Conservation (phyloP, 352 stramenopile species). For the Globisporangium cystogenes region DNA sequence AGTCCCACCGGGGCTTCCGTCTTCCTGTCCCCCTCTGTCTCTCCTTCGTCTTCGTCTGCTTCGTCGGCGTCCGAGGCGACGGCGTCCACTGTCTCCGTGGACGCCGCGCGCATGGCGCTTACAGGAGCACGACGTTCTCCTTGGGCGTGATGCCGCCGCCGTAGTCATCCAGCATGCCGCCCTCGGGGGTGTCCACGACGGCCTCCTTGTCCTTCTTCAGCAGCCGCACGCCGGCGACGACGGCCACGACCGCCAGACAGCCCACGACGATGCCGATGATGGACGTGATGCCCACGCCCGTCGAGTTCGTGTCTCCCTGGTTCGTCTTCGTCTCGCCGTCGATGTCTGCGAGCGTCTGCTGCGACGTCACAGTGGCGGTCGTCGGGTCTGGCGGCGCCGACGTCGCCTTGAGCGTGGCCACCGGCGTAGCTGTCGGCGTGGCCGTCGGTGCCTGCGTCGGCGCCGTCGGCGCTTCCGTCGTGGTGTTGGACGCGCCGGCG, state of each 20-base stretch:
- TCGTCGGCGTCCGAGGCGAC: background rate
- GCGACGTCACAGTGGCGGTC: slow-evolving; percentile 15
- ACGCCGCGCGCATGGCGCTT: slow-evolving; percentile 22
- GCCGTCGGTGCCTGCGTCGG: background rate
- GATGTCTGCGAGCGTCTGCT: slow-evolving; percentile 29
- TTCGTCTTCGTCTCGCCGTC: slow-evolving; percentile 19
- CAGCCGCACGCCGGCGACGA: slow-evolving; percentile 59
- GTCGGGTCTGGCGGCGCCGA: slow-evolving; percentile 4
- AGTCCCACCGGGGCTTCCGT: background rate
- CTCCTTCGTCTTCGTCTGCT: slow-evolving; percentile 3
- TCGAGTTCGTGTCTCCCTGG: background rate
- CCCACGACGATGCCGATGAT: slow-evolving; percentile 62
- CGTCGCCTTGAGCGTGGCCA: background rate
- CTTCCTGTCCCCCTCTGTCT: background rate
- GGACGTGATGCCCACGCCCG: slow-evolving; percentile 25
- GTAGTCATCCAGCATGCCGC: slow-evolving; percentile 38
- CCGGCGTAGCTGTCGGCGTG: background rate
- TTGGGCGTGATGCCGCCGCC: slow-evolving; percentile 71
- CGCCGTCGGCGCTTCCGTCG: background rate
- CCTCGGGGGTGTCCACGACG: slow-evolving; percentile 37
- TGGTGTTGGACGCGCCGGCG: background rate
- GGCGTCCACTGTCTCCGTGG: background rate
- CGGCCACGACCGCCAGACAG: slow-evolving; percentile 65
- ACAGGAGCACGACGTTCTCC: slow-evolving; percentile 78
- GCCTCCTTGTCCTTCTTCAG: slow-evolving; percentile 60